These are phyloP conservation scores for Gynostemma pentaphyllum DNA, from an alignment of 306 rosid genomes.

Conservation along the genomic window DNA sequence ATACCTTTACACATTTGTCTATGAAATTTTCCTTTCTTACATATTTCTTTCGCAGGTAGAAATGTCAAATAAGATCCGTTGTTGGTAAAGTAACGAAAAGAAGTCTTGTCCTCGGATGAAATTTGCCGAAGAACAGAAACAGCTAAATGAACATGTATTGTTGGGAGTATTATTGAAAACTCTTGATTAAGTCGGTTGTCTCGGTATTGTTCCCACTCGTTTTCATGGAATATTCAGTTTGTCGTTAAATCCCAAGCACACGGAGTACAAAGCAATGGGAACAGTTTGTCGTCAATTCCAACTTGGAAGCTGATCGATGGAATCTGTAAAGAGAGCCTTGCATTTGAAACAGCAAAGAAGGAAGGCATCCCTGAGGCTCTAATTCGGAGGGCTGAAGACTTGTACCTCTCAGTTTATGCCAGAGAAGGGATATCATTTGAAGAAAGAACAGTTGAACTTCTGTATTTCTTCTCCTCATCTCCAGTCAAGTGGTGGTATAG, in stretches of 20 bases:
- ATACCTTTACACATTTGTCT: too few relatives aligned
- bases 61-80: conserved; percentile 88
- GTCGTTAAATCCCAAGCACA: conserved; percentile 57
- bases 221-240: conserved; percentile 70
- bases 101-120: conserved; percentile 93
- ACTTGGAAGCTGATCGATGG: conserved; percentile 83
- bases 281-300: conserved; percentile 45
- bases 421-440: conserved; percentile 23
- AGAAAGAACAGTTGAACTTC: conserved; percentile 18
- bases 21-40: neutral
- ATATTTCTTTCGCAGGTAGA: conserved; percentile 52
- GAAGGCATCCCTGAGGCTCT: conserved; percentile 69
- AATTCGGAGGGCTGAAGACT: conserved; percentile 66
- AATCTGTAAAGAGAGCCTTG: conserved; percentile 86
- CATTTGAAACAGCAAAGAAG: conserved; percentile 85
- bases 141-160: conserved; percentile 92
- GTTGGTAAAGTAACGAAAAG: conserved; percentile 50
- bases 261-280: conserved; percentile 75
- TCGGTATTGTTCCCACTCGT: conserved; percentile 92
- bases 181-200: conserved; percentile 66
- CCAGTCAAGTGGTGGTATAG: conserved; percentile 12
- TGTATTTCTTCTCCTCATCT: conserved; percentile 13
- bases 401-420: conserved; percentile 46
- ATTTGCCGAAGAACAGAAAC: conserved; percentile 97
- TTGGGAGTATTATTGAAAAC: conserved; percentile 84